phyloP scores from a whole-genome alignment of 2,329 filamentous ascomycete species.

The Diplocarpon rosae region DNA sequence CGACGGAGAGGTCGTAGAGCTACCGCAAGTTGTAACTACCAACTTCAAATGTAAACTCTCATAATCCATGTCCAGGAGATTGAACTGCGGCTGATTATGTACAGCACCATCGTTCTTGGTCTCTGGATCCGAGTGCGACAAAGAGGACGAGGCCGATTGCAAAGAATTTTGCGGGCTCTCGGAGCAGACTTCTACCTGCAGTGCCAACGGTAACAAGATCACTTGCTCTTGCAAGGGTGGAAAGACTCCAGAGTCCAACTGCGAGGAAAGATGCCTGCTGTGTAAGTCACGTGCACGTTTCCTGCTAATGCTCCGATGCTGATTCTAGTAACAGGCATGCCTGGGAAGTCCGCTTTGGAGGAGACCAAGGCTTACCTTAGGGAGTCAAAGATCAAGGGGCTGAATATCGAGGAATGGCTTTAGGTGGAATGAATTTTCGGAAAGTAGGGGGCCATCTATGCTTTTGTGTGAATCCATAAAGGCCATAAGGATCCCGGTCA shows the following conservation, averaged over 20 bases:
- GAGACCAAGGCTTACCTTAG: constrained; percentile 11
- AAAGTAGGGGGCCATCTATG: too few species aligned
- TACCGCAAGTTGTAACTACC: background rate
- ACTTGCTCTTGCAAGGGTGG: constrained; percentile 16
- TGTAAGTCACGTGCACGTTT: constrained; percentile 13
- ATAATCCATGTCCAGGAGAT: background rate
- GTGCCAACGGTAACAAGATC: constrained; percentile 12
- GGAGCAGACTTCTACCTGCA: constrained; percentile 11
- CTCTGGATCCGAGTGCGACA: constrained; percentile 8
- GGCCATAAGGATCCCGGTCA: too few species aligned
- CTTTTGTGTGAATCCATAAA: too few species aligned
- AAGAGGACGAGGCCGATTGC: constrained; percentile 13
- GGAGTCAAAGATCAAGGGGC: constrained; percentile 8
- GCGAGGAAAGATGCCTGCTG: constrained; percentile 15
- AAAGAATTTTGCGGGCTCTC: constrained; percentile 13
- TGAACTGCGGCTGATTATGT: background rate
- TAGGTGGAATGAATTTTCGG: too few species aligned
- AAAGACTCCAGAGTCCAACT: constrained; percentile 13
- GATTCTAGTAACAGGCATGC: constrained; percentile 10
- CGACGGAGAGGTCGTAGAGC: background rate
- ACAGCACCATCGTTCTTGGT: constrained; percentile 7
- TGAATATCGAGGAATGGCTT: background rate
- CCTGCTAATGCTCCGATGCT: background rate
- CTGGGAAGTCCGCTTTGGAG: constrained; percentile 11
- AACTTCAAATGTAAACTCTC: background rate